A percentile compares a stretch with the other conserved stretches of the same genome.
phyloP scores from a whole-genome alignment of 129 eudicot genomes.

The Centrapalus pauciflorus region DNA sequence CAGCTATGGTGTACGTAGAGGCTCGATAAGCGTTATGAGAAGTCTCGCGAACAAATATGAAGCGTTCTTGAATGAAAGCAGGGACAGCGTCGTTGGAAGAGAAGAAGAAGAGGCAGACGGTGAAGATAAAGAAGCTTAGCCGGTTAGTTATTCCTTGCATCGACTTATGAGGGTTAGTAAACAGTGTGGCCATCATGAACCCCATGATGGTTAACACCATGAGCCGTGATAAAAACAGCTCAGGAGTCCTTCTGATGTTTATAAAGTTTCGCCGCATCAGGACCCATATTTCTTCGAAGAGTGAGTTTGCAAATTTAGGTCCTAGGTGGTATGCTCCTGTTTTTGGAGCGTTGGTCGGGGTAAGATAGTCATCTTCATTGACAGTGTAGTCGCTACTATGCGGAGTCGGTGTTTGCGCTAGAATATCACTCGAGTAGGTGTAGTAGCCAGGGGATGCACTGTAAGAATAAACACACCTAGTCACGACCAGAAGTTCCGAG shows the following conservation, averaged over 20 bases:
- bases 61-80: conserved; percentile 79
- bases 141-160: conserved; percentile 68
- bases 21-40: conserved; percentile 82
- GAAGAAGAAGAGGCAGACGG: conserved; percentile 72
- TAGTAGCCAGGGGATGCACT: conserved; percentile 64
- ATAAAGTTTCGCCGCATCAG: conserved; percentile 68
- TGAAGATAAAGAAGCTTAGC: conserved; percentile 82
- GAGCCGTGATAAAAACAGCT: conserved; percentile 71
- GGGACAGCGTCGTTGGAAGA: conserved; percentile 86
- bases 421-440: conserved; percentile 52
- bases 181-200: conserved; percentile 86
- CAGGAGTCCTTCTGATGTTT: conserved; percentile 72
- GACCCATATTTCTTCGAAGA: conserved; percentile 61
- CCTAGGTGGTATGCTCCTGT: conserved; percentile 31
- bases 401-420: conserved; percentile 68
- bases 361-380: conserved; percentile 65
- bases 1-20: conserved; percentile 71
- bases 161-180: conserved; percentile 31
- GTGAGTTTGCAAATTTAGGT: conserved; percentile 60
- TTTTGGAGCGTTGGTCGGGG: conserved; percentile 44
- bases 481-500: not conserved
- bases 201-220: conserved; percentile 71
- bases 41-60: conserved; percentile 73
- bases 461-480: not conserved
- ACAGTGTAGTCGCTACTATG: conserved; percentile 77